These are phyloP conservation scores for Vaccinium vitisidaea DNA, from an alignment of 148 eudicot genomes.

Conservation along the genomic window DNA sequence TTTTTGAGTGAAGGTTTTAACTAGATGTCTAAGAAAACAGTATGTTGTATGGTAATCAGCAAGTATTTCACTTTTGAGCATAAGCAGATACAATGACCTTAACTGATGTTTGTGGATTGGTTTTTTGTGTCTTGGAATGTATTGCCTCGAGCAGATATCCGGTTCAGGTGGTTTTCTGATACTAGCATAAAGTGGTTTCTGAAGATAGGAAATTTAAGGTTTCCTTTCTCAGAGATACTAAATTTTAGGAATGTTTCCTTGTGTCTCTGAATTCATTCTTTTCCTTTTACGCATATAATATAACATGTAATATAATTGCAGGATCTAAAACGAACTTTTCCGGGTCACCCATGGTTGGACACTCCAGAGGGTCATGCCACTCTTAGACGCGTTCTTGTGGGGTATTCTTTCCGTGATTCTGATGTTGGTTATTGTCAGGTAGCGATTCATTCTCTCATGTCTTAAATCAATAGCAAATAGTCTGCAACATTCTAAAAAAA, in stretches of 20 bases:
- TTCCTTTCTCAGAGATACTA: not conserved
- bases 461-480: not conserved
- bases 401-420: slow-evolving; percentile 92
- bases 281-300: not conserved
- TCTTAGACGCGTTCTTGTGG: slow-evolving; percentile 94
- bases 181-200: not conserved
- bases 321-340: slow-evolving; percentile 93
- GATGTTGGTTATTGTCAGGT: slow-evolving; percentile 99
- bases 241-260: not conserved
- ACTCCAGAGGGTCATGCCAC: slow-evolving; percentile 93
- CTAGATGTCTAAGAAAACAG: not conserved
- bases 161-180: not conserved
- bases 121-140: not conserved
- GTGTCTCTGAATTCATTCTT: not conserved
- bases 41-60: not conserved
- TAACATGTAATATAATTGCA: slow-evolving; percentile 22
- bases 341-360: slow-evolving; percentile 97
- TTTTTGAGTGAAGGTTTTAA: not conserved
- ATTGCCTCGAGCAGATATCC: not conserved
- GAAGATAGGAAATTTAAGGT: not conserved
- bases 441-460: slow-evolving; percentile 10
- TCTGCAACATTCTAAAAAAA: not conserved
- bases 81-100: not conserved
- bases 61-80: not conserved
- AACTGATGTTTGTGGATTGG: not conserved